Evolutionary conservation across 2,329 filamentous ascomycete species (phyloP), one percentile per base, ranked within the genome.

Genomic region (Dactylellina leptospora): DNA sequence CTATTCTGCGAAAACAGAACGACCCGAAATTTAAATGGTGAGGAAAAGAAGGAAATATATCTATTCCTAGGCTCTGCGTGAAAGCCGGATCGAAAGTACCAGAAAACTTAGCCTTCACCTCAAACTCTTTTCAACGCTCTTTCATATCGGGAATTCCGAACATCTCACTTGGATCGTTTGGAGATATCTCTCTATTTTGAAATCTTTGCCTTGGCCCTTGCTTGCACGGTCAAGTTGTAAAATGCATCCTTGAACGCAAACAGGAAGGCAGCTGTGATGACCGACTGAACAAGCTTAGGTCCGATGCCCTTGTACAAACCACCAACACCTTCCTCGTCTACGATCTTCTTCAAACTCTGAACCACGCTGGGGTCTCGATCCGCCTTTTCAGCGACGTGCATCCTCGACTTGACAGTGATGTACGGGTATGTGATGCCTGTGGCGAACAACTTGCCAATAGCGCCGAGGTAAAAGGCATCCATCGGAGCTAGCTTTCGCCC

Each of bases 201-300:
- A 55, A 71, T 25, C 61, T 74, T 75, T 28, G 68, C 62, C 36
- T 72, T 75, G 10, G 70, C 66, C 0, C 75, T 58, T 11, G 74
- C 66, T 4, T 74, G 71, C 50, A 74, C 56, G 4, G 74, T 74
- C 58, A 75, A 51, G 10, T 92, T 90, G 79, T 97, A 99, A 4
- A 99, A 85, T 4, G 92, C 91, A 79, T 99, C 95, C 84, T 99
- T 99, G 83, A 99, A 97, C 1, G 93, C 95, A 79, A 99, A 99
- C 68, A 99, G 83, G 81, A 97, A 92, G 1, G 95, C 95, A 4
- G 95, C 95, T 3, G 95, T 99, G 74, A 99, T 85, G 47, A 97
- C 95, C 79, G 93, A 97, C 82, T 99, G 95, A 18, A 92, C 93
- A 76, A 99, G 89, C 85, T 99, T 99, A 76, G 95, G 92, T 20